Evolutionary conservation across 805 yeast genomes (phyloP).

Genomic region (Zygosaccharomyces siamensis): DNA sequence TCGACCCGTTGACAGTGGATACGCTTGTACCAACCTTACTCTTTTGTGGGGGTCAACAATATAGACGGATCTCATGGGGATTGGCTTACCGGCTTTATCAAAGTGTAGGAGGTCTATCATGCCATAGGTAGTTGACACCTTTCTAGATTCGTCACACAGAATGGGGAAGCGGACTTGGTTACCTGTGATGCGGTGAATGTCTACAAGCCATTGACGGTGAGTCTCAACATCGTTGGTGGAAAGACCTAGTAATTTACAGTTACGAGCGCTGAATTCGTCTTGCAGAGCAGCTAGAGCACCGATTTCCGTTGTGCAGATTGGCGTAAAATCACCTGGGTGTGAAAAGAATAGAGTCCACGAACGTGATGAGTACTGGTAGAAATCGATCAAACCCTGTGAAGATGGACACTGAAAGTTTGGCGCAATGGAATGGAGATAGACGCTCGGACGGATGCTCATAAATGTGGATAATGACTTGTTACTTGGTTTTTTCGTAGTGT

Average conservation of each 20-base stretch:
- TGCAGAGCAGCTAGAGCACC: constrained; percentile 71
- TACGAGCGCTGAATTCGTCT: constrained; percentile 62
- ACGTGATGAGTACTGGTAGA: constrained; percentile 58
- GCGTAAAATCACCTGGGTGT: constrained; percentile 76
- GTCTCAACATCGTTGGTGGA: constrained; percentile 60
- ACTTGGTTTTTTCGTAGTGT: no score
- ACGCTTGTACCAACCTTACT: constrained; percentile 57
- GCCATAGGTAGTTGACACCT: constrained; percentile 57
- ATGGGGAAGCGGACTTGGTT: constrained; percentile 57
- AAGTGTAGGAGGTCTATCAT: constrained; percentile 69
- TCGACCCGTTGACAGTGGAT: constrained; percentile 73
- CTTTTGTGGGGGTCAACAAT: constrained; percentile 64
- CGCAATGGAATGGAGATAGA: constrained; percentile 52
- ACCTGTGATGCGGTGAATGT: constrained; percentile 64
- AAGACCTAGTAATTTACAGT: constrained; percentile 62
- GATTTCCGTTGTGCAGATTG: constrained; percentile 73
- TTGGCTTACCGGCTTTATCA: constrained; percentile 57
- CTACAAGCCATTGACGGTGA: constrained; percentile 65
- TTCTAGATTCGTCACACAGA: constrained; percentile 59
- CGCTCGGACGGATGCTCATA: constrained; percentile 14
- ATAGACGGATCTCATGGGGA: constrained; percentile 68
- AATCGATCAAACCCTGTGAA: constrained; percentile 56
- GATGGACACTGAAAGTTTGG: constrained; percentile 65
- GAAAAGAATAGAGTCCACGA: constrained; percentile 66
- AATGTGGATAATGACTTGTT: not conserved